These are phyloP conservation scores for Acanthamoeba healyi DNA, from an alignment of 208 protist species.

Conservation along the genomic window DNA sequence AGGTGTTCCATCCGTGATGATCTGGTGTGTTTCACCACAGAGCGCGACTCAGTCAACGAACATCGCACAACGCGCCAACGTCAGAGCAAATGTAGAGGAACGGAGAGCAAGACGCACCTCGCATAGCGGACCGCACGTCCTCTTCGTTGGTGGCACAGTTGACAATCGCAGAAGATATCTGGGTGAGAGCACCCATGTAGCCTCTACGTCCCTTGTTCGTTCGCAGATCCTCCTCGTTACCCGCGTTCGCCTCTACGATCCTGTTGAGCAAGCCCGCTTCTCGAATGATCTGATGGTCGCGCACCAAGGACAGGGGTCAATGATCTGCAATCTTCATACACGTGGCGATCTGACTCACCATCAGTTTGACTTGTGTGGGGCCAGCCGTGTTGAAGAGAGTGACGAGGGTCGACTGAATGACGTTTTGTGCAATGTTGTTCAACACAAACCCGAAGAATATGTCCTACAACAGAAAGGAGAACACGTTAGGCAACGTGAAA, in stretches of 20 bases:
- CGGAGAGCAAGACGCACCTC: neutral
- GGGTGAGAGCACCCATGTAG: conserved; percentile 47
- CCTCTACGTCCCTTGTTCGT: neutral
- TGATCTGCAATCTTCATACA: neutral
- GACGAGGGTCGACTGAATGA: conserved; percentile 13
- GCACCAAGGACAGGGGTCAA: neutral
- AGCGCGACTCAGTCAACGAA: neutral
- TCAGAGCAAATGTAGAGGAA: neutral
- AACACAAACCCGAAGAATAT: conserved; percentile 28
- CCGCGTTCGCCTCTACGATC: conserved; percentile 17
- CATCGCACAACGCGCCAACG: neutral
- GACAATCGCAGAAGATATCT: neutral
- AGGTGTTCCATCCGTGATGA: neutral
- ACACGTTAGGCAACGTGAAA: neutral
- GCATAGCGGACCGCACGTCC: neutral
- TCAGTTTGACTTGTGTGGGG: neutral
- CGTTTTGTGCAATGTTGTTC: conserved; percentile 36
- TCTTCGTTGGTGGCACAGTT: neutral
- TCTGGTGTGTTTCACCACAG: neutral
- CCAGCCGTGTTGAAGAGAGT: neutral
- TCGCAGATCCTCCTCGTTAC: conserved; percentile 6
- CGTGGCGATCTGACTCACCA: too few species aligned
- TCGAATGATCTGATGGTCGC: neutral
- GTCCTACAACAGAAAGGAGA: neutral
- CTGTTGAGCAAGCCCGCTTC: neutral